Evolutionary conservation across 176 grass and related monocot species (phyloP).

Genomic region (Stipa capillata): DNA sequence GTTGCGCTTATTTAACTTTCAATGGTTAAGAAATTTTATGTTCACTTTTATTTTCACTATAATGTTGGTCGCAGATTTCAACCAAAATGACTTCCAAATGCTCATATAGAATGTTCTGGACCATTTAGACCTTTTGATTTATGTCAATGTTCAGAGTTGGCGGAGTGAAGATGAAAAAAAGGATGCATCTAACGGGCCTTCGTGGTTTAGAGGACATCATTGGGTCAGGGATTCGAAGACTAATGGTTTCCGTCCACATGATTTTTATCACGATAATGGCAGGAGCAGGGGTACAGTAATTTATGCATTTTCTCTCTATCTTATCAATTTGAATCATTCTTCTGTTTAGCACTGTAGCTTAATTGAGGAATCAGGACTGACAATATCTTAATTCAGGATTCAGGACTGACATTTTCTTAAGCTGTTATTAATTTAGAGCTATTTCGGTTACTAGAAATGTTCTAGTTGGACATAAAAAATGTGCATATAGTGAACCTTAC

Average conservation of each 20-base stretch:
- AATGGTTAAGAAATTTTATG: neutral
- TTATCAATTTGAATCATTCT: constrained; percentile 19
- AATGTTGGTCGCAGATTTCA: neutral
- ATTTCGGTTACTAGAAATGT: neutral
- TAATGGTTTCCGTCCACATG: constrained; percentile 34
- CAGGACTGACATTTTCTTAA: neutral
- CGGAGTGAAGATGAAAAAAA: constrained; percentile 58
- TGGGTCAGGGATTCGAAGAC: constrained; percentile 51
- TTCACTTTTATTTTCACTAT: neutral
- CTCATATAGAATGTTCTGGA: constrained; percentile 1
- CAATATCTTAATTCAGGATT: neutral
- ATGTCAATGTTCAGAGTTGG: constrained; percentile 55
- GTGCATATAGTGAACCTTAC: neutral
- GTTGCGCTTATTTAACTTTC: neutral
- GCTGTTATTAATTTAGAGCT: neutral
- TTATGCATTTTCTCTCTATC: neutral
- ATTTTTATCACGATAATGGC: constrained; percentile 33
- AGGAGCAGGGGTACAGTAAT: constrained; percentile 35
- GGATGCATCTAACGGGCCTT: constrained; percentile 35
- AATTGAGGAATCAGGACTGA: constrained; percentile 16
- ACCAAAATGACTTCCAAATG: neutral
- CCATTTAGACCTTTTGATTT: constrained; percentile 12
- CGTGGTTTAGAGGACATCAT: constrained; percentile 85
- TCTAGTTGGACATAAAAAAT: neutral
- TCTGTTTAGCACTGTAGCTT: neutral